phyloP scores from a whole-genome alignment of 768 basidiomycete genomes.

The Leccinum disarticulatum region DNA sequence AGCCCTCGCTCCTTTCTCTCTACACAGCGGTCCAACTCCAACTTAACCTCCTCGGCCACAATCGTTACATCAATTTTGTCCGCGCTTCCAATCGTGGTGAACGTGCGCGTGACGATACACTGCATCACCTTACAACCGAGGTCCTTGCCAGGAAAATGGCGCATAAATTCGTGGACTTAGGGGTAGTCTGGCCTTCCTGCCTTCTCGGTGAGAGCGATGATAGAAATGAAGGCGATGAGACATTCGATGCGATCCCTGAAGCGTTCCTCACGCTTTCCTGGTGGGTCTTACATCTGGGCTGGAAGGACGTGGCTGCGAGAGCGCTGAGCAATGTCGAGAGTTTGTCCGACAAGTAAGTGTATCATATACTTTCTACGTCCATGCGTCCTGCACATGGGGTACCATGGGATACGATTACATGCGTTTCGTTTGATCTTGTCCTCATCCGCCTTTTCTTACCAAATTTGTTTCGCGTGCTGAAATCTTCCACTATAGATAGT shows the following conservation, averaged over 20 bases:
- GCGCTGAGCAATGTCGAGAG: conserved; percentile 76
- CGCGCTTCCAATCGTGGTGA: conserved; percentile 61
- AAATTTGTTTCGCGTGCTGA: neutral
- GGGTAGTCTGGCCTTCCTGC: conserved; percentile 25
- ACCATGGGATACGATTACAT: neutral
- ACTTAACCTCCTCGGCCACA: conserved; percentile 68
- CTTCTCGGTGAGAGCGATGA: conserved; percentile 25
- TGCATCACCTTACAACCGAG: conserved; percentile 27
- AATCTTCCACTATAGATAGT: no score
- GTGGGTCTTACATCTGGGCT: conserved; percentile 89
- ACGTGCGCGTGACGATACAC: conserved; percentile 41
- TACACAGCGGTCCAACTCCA: conserved; percentile 79
- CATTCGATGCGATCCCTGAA: conserved; percentile 45
- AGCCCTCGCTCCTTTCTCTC: conserved; percentile 83
- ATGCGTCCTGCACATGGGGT: neutral
- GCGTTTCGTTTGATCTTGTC: neutral
- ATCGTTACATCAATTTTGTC: conserved; percentile 74
- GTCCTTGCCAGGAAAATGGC: conserved; percentile 27
- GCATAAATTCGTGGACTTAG: conserved; percentile 25
- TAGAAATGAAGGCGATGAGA: conserved; percentile 32
- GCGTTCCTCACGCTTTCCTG: conserved; percentile 85
- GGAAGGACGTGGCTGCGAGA: conserved; percentile 73
- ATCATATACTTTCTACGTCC: neutral
- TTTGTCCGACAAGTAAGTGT: conserved; percentile 77
- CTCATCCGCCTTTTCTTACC: neutral